A percentile compares a stretch with the other conserved stretches of the same genome.
Conservation (phyloP, 2,329 filamentous ascomycete species). For the Aphanocladium album region DNA sequence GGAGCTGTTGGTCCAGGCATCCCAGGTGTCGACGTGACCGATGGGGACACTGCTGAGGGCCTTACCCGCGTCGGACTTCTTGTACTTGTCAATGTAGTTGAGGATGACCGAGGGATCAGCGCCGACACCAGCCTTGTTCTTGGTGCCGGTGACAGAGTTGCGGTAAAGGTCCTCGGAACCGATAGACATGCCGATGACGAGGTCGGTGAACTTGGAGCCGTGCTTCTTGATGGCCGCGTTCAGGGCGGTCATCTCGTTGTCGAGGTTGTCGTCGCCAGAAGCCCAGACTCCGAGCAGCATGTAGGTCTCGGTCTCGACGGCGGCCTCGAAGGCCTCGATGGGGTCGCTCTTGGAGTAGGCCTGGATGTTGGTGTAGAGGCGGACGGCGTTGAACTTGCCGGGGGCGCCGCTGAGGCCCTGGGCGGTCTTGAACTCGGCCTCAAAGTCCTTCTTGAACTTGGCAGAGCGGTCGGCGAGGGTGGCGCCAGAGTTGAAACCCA, state of each 20-base stretch:
- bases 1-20: constrained; percentile 53
- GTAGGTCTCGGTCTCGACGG: constrained; percentile 53
- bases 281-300: constrained; percentile 63
- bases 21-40: constrained; percentile 67
- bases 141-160: constrained; percentile 53
- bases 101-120: constrained; percentile 54
- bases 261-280: constrained; percentile 49
- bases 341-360: constrained; percentile 66
- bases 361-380: constrained; percentile 65
- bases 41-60: constrained; percentile 44
- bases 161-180: constrained; percentile 66
- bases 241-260: constrained; percentile 56
- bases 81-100: constrained; percentile 62
- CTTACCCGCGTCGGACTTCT: constrained; percentile 47
- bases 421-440: constrained; percentile 37
- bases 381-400: constrained; percentile 53
- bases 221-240: constrained; percentile 49
- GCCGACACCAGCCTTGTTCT: constrained; percentile 57
- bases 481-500: constrained; percentile 50
- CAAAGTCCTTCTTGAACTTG: constrained; percentile 49
- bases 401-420: constrained; percentile 40
- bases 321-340: constrained; percentile 72
- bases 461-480: constrained; percentile 42
- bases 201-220: constrained; percentile 47
- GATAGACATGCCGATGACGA: constrained; percentile 60